Base-by-base conservation (phyloP, 2,329 filamentous ascomycete genomes). In the Pseudogymnoascus sp. region DNA sequence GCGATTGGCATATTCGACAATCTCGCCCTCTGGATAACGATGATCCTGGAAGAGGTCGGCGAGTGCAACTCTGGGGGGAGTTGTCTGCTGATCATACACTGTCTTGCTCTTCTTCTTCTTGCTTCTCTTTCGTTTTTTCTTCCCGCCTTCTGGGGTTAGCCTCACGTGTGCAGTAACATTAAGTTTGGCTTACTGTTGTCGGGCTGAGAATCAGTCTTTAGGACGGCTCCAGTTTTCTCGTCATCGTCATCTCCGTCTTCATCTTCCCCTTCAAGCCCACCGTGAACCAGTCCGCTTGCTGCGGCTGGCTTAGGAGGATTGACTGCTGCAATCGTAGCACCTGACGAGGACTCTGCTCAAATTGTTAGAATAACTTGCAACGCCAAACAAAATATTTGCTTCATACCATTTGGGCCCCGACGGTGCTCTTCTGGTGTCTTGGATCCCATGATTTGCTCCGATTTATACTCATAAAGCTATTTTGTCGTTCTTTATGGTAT, bases 81-180 rank as follows among this genome's bases (percentile, higher is more conserved):
- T 81, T 16, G 86, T 87, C 76, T 93, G 90, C 60, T 80, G 79
- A 62, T 63, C n/a, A 59, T 85, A 79, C 5, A 73, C 75, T n/a
- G 72, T 73, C 76, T 81, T 82, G 77, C 82, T 80, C 75, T 87
- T 89, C 83, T 89, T 89, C 80, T 86, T 89, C 74, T 86, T 87
- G 70, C 84, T 82, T 77, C 85, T 88, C 80, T 87, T 90, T 81
- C 90, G 91, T 80, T 91, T 93, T 80, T 92, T 92, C 77, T 91
- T 91, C 76, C 49, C 49, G 7, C n/a, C 49, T 55, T 33, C 28
- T 31, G n/a, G 7, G 28, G 8, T 55, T 55, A 55, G 25, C 28
- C 2, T 55, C 49, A 12, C 25, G 88, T 89, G 35, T 69, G 73
- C 35, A 59, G 74, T 1, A 74, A 73, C 35, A 66, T 70, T 14